These are phyloP conservation scores for Lipomyces spencermartinsiae DNA, from an alignment of 805 yeast genomes.

Conservation along the genomic window DNA sequence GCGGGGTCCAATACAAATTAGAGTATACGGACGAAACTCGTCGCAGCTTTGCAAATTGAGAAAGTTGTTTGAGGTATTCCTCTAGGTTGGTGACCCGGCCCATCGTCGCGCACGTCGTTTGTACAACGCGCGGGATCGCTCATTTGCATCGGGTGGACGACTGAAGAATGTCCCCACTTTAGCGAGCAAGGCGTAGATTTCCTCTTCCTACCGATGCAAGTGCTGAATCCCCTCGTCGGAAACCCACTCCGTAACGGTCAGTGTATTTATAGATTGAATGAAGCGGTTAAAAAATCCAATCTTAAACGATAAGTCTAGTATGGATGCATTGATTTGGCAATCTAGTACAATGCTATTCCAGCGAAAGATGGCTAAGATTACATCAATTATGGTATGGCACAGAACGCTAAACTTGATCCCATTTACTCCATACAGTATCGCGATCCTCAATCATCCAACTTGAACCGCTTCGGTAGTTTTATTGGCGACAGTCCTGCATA, in stretches of 20 bases:
- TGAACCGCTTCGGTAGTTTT: constrained; percentile 21
- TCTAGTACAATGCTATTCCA: no score
- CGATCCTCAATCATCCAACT: constrained; percentile 1
- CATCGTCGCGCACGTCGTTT: neutral
- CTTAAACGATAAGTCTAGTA: no score
- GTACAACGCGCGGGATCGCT: neutral
- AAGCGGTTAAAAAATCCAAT: no score
- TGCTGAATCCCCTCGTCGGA: no score
- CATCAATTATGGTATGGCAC: no score
- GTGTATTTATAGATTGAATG: no score
- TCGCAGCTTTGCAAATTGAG: neutral
- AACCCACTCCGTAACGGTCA: no score
- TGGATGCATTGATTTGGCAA: no score
- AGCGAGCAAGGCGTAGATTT: neutral
- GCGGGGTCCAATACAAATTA: neutral
- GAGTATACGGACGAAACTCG: neutral
- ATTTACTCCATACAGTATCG: neutral
- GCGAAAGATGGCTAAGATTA: no score
- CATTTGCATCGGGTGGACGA: no score
- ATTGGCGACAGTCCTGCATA: constrained; percentile 17
- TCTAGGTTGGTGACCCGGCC: neutral
- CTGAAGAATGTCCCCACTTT: neutral
- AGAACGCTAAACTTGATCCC: no score
- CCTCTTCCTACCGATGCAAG: neutral
- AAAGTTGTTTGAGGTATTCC: neutral